These are phyloP conservation scores for Dittrichia graveolens DNA, from an alignment of 129 eudicot species.

Conservation along the genomic window DNA sequence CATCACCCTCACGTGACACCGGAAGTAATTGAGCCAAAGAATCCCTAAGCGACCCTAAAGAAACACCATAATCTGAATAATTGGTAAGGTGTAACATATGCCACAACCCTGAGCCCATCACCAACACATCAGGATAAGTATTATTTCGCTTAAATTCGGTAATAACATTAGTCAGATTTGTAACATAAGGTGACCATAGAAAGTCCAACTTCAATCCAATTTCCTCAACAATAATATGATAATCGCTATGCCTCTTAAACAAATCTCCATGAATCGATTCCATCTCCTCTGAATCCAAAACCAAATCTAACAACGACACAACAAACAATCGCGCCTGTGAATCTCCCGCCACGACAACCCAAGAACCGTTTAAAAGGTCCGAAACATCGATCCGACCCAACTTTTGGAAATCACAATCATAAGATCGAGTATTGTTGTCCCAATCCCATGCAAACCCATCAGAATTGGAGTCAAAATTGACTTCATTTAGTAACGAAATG, in stretches of 20 bases:
- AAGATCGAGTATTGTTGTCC: constrained; percentile 33
- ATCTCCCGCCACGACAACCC: constrained; percentile 96
- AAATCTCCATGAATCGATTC: constrained; percentile 60
- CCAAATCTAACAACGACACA: constrained; percentile 68
- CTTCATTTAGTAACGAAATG: constrained; percentile 50
- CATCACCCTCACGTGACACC: constrained; percentile 29
- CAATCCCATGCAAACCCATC: constrained; percentile 57
- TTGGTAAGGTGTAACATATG: constrained; percentile 78
- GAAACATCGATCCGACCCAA: constrained; percentile 66
- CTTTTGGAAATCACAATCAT: constrained; percentile 68
- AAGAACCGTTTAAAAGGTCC: constrained; percentile 87
- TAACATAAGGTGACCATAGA: constrained; percentile 81
- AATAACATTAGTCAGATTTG: constrained; percentile 59
- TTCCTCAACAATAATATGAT: constrained; percentile 56
- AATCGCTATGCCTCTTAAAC: constrained; percentile 96
- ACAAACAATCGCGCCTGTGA: constrained; percentile 82
- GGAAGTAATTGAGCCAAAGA: constrained; percentile 50
- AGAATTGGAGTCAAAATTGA: constrained; percentile 32
- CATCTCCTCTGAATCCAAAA: constrained; percentile 60
- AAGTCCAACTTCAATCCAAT: constrained; percentile 89
- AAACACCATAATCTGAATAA: constrained; percentile 54
- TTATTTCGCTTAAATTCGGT: constrained; percentile 38
- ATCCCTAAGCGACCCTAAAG: constrained; percentile 49
- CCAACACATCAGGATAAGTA: constrained; percentile 74
- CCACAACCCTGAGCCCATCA: constrained; percentile 95